Conservation (phyloP, 805 yeast species). For the Candida manassasensis region DNA sequence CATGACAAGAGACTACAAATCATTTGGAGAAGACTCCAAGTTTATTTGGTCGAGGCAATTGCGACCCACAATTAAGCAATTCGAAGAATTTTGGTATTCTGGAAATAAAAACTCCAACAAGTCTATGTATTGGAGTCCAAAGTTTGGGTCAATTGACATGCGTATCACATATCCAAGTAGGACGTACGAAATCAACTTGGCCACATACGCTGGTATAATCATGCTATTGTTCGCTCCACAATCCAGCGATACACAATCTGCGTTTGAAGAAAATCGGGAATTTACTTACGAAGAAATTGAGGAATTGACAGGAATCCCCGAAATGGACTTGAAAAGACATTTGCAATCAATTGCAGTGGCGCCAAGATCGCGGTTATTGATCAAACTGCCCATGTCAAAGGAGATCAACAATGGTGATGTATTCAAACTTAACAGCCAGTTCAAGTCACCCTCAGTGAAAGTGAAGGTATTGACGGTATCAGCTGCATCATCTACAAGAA, state of each 20-base stretch:
- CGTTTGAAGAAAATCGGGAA: constrained; percentile 47
- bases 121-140: constrained; percentile 67
- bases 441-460: constrained; percentile 61
- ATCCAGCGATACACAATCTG: constrained; percentile 29
- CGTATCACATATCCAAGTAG: constrained; percentile 62
- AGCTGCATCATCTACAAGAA: constrained; percentile 18
- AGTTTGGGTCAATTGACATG: constrained; percentile 78
- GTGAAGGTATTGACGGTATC: constrained; percentile 71
- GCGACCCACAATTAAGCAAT: constrained; percentile 30
- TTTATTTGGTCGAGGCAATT: constrained; percentile 39
- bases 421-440: constrained; percentile 64
- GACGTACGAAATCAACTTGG: constrained; percentile 74
- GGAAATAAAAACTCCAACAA: constrained; percentile 39
- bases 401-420: constrained; percentile 60
- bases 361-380: constrained; percentile 69
- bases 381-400: constrained; percentile 70
- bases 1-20: constrained; percentile 40
- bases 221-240: constrained; percentile 62
- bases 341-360: constrained; percentile 82
- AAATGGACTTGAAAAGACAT: constrained; percentile 67
- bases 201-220: constrained; percentile 76
- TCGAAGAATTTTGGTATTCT: constrained; percentile 39
- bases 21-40: constrained; percentile 16
- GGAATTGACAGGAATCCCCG: constrained; percentile 67
- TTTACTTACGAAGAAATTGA: constrained; percentile 60